phyloP scores from a whole-genome alignment of 2,329 filamentous ascomycete species.

The Nigrograna mackinnonii region DNA sequence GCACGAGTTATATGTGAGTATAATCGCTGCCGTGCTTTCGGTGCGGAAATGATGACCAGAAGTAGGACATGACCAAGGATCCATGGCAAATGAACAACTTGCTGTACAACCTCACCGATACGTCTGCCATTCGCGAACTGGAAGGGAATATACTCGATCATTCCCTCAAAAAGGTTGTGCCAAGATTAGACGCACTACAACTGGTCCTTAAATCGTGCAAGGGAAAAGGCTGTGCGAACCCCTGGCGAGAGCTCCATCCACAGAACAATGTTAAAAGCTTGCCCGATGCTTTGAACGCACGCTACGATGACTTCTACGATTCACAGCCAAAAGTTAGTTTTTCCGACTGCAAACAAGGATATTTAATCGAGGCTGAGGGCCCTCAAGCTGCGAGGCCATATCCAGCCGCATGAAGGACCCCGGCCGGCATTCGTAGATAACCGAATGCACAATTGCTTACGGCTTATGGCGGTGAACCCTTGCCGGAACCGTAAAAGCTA shows the following conservation, averaged over 20 bases:
- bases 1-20: slow-evolving; percentile 70
- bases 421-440: too few species aligned
- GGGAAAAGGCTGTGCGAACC: slow-evolving; percentile 55
- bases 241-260: slow-evolving; percentile 63
- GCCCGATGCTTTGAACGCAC: slow-evolving; percentile 51
- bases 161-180: slow-evolving; percentile 13
- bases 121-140: too few species aligned
- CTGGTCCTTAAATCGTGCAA: slow-evolving; percentile 66
- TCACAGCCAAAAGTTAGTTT: slow-evolving; percentile 57
- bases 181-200: slow-evolving; percentile 58
- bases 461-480: too few species aligned
- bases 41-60: not conserved
- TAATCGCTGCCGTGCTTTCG: slow-evolving; percentile 59
- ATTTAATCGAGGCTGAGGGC: slow-evolving; percentile 61
- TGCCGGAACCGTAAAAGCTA: too few species aligned
- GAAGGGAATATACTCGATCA: slow-evolving; percentile 6
- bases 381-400: slow-evolving; percentile 38
- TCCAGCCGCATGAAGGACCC: too few species aligned
- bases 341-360: slow-evolving; percentile 58
- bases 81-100: slow-evolving; percentile 26
- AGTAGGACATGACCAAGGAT: slow-evolving; percentile 21
- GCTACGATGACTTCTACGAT: slow-evolving; percentile 59
- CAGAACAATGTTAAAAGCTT: slow-evolving; percentile 55
- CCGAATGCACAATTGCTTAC: too few species aligned
- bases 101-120: slow-evolving; percentile 33